Evolutionary conservation across 257 asterid species (phyloP), one percentile per base, ranked within the genome.

Genomic region (Capsicum chinense): DNA sequence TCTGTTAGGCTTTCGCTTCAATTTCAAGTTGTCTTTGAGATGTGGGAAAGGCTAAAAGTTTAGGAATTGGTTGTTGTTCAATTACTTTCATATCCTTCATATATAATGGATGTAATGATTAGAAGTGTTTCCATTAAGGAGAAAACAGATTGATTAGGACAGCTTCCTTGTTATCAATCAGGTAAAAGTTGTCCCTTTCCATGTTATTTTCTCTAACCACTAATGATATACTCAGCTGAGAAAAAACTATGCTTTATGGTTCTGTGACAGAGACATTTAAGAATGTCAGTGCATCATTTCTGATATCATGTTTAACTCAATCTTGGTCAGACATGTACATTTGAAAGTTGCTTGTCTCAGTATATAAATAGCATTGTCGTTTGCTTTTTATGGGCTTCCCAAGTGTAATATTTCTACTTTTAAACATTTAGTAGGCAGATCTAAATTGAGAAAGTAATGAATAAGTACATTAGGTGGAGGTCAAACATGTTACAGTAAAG

Each of bases 21-120:
- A 89, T 87, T 84, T 88, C 33, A 93, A 92, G 98, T 85, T 86
- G 91, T 35, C 88, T 89, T 82, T 66, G 80, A 19, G 47, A 3
- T 58, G 56, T 69, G 71, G 85, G 87, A 14, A 86, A 83, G 56
- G 68, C 76, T n/a, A 57, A 83, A 79, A 58, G 69, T 39, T 63
- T 33, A 62, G 26, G 63, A 67, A 48, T 58, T 76, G 14, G 35
- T 58, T 13, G 44, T 16, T 76, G 84, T 56, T 48, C 68, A 81
- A 79, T 79, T 47, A 66, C 79, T 79, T 56, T 56, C 83, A 83
- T 79, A 81, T 82, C 83, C 76, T 84, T 64, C 0, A 9, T 73
- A 50, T 66, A 52, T 70, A 70, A 82, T 68, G 54, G 19, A 17
- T 14, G 79, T 47, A 62, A 81, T 81, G 62, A 81, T 81, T 81